Base-by-base conservation (phyloP, 2,329 filamentous ascomycete species). In the Hymenoscyphus linearis region DNA sequence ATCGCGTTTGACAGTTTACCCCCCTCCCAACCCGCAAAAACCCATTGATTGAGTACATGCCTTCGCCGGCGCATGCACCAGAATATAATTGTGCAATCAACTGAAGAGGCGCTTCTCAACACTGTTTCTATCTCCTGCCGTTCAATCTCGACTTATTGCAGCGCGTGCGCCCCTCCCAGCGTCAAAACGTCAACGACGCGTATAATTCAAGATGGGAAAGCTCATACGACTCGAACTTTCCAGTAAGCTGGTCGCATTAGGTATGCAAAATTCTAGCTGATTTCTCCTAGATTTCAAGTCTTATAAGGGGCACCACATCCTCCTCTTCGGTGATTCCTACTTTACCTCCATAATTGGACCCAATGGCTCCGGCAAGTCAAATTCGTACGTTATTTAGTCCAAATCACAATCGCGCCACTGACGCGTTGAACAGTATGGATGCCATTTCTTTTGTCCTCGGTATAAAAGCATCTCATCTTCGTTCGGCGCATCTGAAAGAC, bases 291-390 rank as follows among this genome's bases (percentile, higher is more conserved):
- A 99, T 80, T 99, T 99, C 86, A 99, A 99, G 80, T 98, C 95
- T 70, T 99, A 99, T 81, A 96, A 96, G 76, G 95, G 93, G 62
- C 93, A 97, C 71, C 95, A 99, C 79, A 88, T 85, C 63, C 85
- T 99, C 52, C 85, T 97, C 58, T 97, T 99, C 71, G 93, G 93
- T 72, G 93, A 99, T 79, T 96, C 93, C 2, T 98, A 97, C 77
- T 99, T 99, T 76, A 99, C 95, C 56, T 99, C 95, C 50, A 97
- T 99, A 73, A 98, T 99, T 73, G 95, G 96, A 5, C 95, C 95
- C 74, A 99, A 99, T 93, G 95, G 95, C 80, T 98, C 95, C 37
- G 95, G 95, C 67, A 99, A 99, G 77, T 99, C 95, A 22, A 99
- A 99, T 76, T 96, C 93, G 90, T 93, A 77, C 74, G 90, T 93